Percentiles rank a stretch among this genome's conserved stretches.
phyloP scores from a whole-genome alignment of 805 yeast species.

The Jamesozyma lodderae region DNA sequence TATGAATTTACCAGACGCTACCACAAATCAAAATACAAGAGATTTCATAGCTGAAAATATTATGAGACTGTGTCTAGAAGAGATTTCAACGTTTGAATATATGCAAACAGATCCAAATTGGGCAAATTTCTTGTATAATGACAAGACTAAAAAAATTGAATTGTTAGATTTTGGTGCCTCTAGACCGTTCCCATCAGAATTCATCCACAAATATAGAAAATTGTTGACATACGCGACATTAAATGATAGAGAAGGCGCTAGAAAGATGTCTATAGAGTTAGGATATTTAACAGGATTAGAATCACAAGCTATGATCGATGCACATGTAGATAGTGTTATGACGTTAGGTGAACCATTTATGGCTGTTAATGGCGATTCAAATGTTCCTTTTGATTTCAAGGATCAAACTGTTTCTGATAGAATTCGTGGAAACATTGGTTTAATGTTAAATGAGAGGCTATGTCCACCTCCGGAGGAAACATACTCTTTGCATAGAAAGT shows the following conservation, averaged over 20 bases:
- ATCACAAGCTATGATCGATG: slow-evolving; percentile 75
- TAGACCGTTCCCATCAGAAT: slow-evolving; percentile 60
- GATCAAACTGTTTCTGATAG: slow-evolving; percentile 90
- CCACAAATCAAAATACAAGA: slow-evolving; percentile 47
- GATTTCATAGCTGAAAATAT: slow-evolving; percentile 78
- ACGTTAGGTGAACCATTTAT: slow-evolving; percentile 92
- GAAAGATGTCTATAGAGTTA: slow-evolving; percentile 54
- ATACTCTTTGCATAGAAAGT: slow-evolving; percentile 88
- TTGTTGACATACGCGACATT: slow-evolving; percentile 67
- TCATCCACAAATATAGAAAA: slow-evolving; percentile 58
- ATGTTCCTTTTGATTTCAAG: slow-evolving; percentile 54
- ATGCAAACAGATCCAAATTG: slow-evolving; percentile 99
- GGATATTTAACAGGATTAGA: slow-evolving; percentile 93
- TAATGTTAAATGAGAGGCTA: slow-evolving; percentile 85
- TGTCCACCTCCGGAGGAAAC: slow-evolving; percentile 99
- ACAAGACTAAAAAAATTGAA: slow-evolving; percentile 62
- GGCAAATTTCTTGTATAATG: slow-evolving; percentile 91
- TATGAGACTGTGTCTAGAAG: slow-evolving; percentile 78
- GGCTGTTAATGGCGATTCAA: slow-evolving; percentile 38
- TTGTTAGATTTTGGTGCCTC: slow-evolving; percentile 94
- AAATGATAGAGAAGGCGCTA: slow-evolving; percentile 56
- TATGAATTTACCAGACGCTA: slow-evolving; percentile 58
- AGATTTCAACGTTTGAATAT: slow-evolving; percentile 73
- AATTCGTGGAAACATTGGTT: slow-evolving; percentile 75
- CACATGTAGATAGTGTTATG: slow-evolving; percentile 85